A percentile compares a stretch with the other conserved stretches of the same genome.
Evolutionary conservation across 1,139 yeast species (phyloP).

Genomic region (Zygotorulaspora mrakii): DNA sequence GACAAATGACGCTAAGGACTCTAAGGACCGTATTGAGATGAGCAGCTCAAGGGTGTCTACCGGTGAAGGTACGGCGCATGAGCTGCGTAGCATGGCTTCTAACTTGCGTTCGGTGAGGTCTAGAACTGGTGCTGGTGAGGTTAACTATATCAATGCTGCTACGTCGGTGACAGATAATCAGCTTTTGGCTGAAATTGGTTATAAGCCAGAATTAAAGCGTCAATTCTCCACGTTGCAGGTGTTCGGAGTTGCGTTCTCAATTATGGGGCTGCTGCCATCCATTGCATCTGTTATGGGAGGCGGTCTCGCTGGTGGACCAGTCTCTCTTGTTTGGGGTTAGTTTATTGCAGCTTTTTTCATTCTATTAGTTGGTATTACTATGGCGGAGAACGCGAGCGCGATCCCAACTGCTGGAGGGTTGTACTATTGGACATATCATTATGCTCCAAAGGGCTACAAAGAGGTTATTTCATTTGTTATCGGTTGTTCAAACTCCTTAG

Average conservation of each 20-base stretch:
- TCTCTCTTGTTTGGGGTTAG: constrained; percentile 72
- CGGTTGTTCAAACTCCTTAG: constrained; percentile 57
- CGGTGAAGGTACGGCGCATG: constrained; percentile 13
- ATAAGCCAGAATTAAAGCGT: constrained; percentile 48
- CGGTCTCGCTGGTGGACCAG: constrained; percentile 51
- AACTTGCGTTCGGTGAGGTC: constrained; percentile 17
- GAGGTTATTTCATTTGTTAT: constrained; percentile 52
- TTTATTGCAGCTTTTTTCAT: constrained; percentile 56
- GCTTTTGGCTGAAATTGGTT: constrained; percentile 51
- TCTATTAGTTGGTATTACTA: constrained; percentile 55
- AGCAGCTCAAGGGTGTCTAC: constrained; percentile 5
- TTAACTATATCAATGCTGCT: constrained; percentile 26
- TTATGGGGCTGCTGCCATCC: constrained; percentile 51
- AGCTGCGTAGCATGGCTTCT: constrained; percentile 10
- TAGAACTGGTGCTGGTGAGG: constrained; percentile 27
- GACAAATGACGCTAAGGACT: constrained; percentile 6
- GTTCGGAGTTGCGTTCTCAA: constrained; percentile 50
- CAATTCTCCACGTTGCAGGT: constrained; percentile 48
- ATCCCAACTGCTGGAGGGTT: constrained; percentile 73
- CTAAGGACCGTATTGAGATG: background rate
- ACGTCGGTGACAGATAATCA: constrained; percentile 41
- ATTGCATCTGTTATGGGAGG: constrained; percentile 41
- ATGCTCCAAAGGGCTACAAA: constrained; percentile 47
- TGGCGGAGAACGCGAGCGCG: constrained; percentile 64
- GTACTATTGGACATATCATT: constrained; percentile 57